A percentile compares a stretch with the other conserved stretches of the same genome.
phyloP scores from a whole-genome alignment of 108 stramenopile species.

The Stephanodiscus triporus region DNA sequence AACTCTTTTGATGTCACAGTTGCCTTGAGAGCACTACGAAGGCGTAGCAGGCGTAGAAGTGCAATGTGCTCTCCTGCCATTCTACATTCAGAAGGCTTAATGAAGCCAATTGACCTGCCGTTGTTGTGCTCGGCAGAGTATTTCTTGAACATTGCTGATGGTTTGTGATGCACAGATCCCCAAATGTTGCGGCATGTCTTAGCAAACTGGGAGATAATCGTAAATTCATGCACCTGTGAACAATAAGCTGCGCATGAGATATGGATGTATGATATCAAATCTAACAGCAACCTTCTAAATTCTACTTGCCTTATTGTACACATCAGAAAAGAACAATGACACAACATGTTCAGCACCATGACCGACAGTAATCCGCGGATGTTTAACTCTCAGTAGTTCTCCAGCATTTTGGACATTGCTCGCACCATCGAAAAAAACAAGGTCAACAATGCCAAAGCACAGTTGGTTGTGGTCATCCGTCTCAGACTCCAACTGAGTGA shows the following conservation, averaged over 20 bases:
- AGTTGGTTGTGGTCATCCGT: neutral
- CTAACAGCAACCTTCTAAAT: neutral
- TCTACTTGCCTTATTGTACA: neutral
- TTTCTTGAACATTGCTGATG: conserved; percentile 9
- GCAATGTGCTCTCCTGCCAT: too few relatives aligned
- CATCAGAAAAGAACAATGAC: too few relatives aligned
- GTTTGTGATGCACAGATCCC: conserved; percentile 15
- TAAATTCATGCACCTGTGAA: neutral
- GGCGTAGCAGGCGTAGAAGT: conserved; percentile 5
- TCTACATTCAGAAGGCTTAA: conserved; percentile 19
- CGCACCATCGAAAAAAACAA: conserved; percentile 20
- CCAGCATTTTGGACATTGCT: conserved; percentile 28
- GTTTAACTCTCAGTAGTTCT: neutral
- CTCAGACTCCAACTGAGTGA: neutral
- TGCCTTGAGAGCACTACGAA: neutral
- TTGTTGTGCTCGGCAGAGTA: conserved; percentile 5
- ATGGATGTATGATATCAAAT: neutral
- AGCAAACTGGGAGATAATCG: neutral
- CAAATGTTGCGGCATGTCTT: conserved; percentile 9
- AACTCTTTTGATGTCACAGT: conserved; percentile 1
- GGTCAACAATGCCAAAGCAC: conserved; percentile 14
- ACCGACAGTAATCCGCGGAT: conserved; percentile 13
- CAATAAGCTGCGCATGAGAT: neutral
- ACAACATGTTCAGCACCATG: too few relatives aligned
- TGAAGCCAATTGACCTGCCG: conserved; percentile 3